Evolutionary conservation across 768 basidiomycete species (phyloP).

Genomic region (Clitopilus hobsonii): DNA sequence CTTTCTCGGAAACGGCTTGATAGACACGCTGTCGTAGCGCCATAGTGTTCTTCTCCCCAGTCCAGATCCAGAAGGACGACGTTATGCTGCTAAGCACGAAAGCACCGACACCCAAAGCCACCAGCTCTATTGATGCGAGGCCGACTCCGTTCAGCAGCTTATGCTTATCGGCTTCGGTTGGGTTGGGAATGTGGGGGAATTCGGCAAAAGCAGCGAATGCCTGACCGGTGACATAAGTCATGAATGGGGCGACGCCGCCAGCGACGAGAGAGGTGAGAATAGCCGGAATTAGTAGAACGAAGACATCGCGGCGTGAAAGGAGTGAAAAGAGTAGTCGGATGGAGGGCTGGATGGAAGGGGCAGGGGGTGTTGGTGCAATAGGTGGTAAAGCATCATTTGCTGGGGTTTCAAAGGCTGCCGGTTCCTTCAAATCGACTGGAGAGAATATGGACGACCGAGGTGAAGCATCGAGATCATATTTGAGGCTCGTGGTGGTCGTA

Average conservation of each 20-base stretch:
- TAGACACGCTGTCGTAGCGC: constrained; percentile 68
- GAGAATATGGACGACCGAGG: constrained; percentile 13
- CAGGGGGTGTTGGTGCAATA: neutral
- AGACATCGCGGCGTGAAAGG: constrained; percentile 50
- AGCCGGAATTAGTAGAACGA: constrained; percentile 62
- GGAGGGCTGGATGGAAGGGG: constrained; percentile 16
- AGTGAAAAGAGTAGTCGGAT: constrained; percentile 57
- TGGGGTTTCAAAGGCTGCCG: constrained; percentile 1
- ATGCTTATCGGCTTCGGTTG: constrained; percentile 37
- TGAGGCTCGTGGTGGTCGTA: constrained; percentile 8
- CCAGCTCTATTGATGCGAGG: constrained; percentile 57
- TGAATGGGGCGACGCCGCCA: constrained; percentile 78
- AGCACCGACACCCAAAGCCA: constrained; percentile 61
- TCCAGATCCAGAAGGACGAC: constrained; percentile 80
- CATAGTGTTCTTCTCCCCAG: constrained; percentile 76
- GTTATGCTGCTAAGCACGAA: constrained; percentile 72
- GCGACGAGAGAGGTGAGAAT: constrained; percentile 55
- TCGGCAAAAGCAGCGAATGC: constrained; percentile 74
- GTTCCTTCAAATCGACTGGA: constrained; percentile 5
- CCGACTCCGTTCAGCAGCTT: constrained; percentile 54
- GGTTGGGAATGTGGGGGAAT: constrained; percentile 27
- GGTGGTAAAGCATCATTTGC: neutral
- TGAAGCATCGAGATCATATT: constrained; percentile 12
- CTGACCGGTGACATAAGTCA: constrained; percentile 79
- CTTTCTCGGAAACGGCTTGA: constrained; percentile 56